A percentile compares a stretch with the other conserved stretches of the same genome.
Evolutionary conservation across 148 eudicot species (phyloP).

Genomic region (Diospyros lotus): DNA sequence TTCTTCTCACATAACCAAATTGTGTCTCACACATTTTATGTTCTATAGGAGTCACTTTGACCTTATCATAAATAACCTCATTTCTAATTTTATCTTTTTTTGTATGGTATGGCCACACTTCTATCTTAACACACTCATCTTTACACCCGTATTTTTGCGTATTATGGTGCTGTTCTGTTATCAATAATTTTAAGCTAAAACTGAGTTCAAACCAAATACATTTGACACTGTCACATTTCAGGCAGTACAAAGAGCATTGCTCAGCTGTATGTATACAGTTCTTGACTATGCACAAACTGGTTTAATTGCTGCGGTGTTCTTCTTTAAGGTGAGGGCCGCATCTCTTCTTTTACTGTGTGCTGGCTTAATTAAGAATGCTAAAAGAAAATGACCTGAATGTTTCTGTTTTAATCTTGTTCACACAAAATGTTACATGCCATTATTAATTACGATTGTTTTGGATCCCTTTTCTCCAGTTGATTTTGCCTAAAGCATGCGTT

Average conservation of each 20-base stretch:
- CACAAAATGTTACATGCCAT: neutral
- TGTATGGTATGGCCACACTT: too few species aligned
- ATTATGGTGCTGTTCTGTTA: neutral
- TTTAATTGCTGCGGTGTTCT: conserved; percentile 88
- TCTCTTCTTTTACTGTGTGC: neutral
- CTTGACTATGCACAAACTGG: conserved; percentile 98
- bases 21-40: too few species aligned
- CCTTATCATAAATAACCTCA: too few species aligned
- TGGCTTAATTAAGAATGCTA: neutral
- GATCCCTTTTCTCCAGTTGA: too few species aligned
- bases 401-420: neutral
- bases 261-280: conserved; percentile 74
- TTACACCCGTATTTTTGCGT: neutral
- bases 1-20: too few species aligned
- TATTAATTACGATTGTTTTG: neutral
- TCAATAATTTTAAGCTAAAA: neutral
- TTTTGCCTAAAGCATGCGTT: too few species aligned
- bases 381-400: neutral
- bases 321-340: conserved; percentile 67
- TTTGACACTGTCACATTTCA: conserved; percentile 29
- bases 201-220: neutral
- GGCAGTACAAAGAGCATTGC: conserved; percentile 79
- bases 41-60: too few species aligned
- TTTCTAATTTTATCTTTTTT: too few species aligned
- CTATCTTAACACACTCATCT: neutral